Conservation (phyloP, 495 filamentous ascomycete species). For the Astrocystis sublimbata region DNA sequence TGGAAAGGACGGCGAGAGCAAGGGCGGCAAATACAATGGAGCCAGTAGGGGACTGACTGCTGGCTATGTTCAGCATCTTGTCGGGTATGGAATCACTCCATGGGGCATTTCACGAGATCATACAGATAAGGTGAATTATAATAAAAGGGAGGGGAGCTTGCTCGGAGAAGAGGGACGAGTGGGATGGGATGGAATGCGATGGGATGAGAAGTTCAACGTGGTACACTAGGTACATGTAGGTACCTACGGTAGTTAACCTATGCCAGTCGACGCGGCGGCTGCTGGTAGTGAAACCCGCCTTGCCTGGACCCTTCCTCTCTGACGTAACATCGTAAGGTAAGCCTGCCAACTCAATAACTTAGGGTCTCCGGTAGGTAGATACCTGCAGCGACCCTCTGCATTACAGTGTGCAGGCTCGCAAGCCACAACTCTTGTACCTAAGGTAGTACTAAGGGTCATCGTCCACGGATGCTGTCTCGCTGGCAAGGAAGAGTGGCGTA, state of each 20-base stretch:
- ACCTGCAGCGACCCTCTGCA: background rate
- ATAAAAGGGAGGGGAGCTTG: background rate
- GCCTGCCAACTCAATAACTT: background rate
- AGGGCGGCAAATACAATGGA: slow-evolving; percentile 74
- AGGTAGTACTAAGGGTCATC: too few relatives aligned
- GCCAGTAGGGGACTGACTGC: slow-evolving; percentile 51
- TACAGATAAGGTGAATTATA: too few relatives aligned
- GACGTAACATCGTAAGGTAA: background rate
- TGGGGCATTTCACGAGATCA: too few relatives aligned
- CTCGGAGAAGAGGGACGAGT: background rate
- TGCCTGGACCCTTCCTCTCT: background rate
- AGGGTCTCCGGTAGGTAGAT: slow-evolving; percentile 8
- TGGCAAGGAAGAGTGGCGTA: slow-evolving; percentile 5
- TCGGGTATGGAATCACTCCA: slow-evolving; percentile 2
- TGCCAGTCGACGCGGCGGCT: background rate
- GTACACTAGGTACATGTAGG: slow-evolving; percentile 1
- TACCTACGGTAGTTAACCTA: too few relatives aligned
- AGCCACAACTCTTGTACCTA: too few relatives aligned
- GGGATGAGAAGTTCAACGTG: background rate
- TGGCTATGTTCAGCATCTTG: slow-evolving; percentile 37
- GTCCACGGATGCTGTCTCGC: too few relatives aligned
- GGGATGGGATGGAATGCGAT: slow-evolving; percentile 4
- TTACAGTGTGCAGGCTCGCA: too few relatives aligned
- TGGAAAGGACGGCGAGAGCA: slow-evolving; percentile 69
- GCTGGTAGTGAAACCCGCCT: background rate